Evolutionary conservation across 1,139 yeast genomes (phyloP).

Genomic region (Zygosaccharomyces sapae): DNA sequence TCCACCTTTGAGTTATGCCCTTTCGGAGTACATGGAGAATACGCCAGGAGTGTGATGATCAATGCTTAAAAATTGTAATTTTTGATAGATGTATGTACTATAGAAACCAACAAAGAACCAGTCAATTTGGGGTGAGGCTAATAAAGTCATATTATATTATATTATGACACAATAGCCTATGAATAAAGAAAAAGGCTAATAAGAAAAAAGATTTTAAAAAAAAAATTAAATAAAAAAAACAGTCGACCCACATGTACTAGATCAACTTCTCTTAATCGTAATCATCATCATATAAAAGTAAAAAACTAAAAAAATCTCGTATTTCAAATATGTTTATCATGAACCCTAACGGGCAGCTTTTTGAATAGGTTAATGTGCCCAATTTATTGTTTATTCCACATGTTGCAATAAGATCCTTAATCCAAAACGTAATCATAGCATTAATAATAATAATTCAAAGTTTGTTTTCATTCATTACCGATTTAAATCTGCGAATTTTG

Average conservation of each 20-base stretch:
- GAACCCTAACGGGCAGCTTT: background rate
- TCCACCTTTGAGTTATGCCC: conserved; percentile 33
- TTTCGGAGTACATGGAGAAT: conserved; percentile 35
- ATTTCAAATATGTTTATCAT: background rate
- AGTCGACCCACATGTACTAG: background rate
- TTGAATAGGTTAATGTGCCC: background rate
- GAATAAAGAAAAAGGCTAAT: background rate
- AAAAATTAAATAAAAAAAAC: background rate
- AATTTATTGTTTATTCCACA: background rate
- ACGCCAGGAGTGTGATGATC: conserved; percentile 23
- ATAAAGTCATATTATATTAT: background rate
- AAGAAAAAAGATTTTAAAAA: background rate
- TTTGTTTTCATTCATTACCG: conserved; percentile 9
- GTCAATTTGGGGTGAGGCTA: background rate
- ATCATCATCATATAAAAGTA: conserved; percentile 2
- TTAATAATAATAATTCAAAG: background rate
- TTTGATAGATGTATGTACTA: background rate
- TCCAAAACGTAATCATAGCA: background rate
- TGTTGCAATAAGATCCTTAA: background rate
- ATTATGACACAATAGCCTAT: background rate
- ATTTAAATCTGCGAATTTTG: conserved; percentile 18
- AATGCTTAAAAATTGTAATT: background rate
- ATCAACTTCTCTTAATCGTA: background rate
- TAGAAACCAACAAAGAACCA: background rate
- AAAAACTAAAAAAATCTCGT: background rate